These are phyloP conservation scores for Malus fusca DNA, from an alignment of 306 rosid species.

Conservation along the genomic window DNA sequence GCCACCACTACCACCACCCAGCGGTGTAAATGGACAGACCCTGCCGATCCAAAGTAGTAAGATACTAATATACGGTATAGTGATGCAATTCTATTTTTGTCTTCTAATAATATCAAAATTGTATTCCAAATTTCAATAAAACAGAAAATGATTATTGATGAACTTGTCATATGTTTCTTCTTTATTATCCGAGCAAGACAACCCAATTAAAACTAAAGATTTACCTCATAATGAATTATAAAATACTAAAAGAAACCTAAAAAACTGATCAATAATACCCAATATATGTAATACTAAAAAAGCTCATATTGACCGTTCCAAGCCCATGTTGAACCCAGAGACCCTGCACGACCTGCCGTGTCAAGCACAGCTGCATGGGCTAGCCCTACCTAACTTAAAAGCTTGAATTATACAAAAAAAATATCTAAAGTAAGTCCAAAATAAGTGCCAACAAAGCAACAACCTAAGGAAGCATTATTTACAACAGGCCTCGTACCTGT, in stretches of 20 bases:
- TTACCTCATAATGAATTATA: too few species aligned
- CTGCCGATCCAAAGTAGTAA: background rate
- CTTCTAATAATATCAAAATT: background rate
- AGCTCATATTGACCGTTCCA: background rate
- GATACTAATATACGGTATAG: background rate
- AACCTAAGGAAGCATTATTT: background rate
- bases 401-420: background rate
- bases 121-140: background rate
- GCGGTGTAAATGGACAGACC: background rate
- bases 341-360: background rate
- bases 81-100: background rate
- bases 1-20: background rate
- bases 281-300: too few species aligned
- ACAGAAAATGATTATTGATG: background rate
- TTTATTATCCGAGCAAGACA: too few species aligned
- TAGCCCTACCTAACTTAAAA: background rate
- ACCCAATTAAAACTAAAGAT: too few species aligned
- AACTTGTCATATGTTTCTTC: too few species aligned
- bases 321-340: background rate
- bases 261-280: too few species aligned
- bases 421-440: background rate
- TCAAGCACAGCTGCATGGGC: background rate
- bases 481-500: constrained; percentile 9
- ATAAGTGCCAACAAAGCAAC: background rate
- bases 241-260: too few species aligned